These are phyloP conservation scores for Citrus sinensis DNA, from an alignment of 345 rosid genomes.

Conservation along the genomic window DNA sequence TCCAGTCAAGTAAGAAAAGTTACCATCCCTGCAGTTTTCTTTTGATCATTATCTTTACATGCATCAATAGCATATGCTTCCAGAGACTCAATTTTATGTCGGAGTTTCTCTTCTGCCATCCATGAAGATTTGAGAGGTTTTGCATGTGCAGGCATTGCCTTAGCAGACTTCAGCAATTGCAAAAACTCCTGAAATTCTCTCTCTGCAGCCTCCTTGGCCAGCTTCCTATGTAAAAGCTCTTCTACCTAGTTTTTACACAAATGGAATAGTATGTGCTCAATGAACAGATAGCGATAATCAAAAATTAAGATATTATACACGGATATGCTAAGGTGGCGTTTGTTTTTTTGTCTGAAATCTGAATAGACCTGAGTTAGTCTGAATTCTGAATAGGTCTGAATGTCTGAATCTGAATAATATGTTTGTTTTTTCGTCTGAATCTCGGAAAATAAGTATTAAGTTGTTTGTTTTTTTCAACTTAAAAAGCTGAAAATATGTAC, in stretches of 20 bases:
- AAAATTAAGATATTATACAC: neutral
- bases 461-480: no score
- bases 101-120: slow-evolving; percentile 59
- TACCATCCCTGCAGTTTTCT: slow-evolving; percentile 74
- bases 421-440: no score
- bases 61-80: slow-evolving; percentile 84
- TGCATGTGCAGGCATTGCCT: slow-evolving; percentile 50
- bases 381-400: no score
- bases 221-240: slow-evolving; percentile 63
- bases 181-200: slow-evolving; percentile 74
- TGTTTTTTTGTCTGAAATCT: no score
- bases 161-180: slow-evolving; percentile 62
- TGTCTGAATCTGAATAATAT: no score
- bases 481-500: no score
- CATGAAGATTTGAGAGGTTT: slow-evolving; percentile 85
- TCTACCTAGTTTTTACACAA: slow-evolving; percentile 54
- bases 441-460: no score
- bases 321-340: neutral
- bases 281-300: slow-evolving; percentile 5
- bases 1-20: slow-evolving; percentile 17
- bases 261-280: neutral
- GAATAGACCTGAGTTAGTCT: no score
- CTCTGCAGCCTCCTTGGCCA: slow-evolving; percentile 73
- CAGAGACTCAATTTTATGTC: slow-evolving; percentile 57
- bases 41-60: slow-evolving; percentile 68